Conservation (phyloP, 2,329 filamentous ascomycete genomes). For the Lachnellula hyalina region DNA sequence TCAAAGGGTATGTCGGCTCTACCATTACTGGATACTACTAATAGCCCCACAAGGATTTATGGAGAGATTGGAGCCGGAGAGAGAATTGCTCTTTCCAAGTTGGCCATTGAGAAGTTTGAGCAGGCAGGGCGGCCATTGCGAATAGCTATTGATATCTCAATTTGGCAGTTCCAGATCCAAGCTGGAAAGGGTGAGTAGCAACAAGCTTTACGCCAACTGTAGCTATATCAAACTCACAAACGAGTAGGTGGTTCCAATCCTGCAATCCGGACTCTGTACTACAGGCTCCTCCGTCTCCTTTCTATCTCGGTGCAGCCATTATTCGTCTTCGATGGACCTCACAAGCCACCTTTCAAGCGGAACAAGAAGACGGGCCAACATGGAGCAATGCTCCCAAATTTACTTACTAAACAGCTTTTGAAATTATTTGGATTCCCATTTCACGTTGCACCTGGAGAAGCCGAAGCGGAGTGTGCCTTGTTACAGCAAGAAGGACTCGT, state of each 20-base stretch:
- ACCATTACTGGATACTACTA: slow-evolving; percentile 7
- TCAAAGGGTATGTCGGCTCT: slow-evolving; percentile 49
- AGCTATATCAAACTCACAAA: slow-evolving; percentile 6
- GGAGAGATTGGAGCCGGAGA: slow-evolving; percentile 79
- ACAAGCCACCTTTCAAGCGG: slow-evolving; percentile 83
- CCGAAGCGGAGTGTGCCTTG: slow-evolving; percentile 90
- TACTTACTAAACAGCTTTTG: slow-evolving; percentile 77
- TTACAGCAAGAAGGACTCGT: slow-evolving; percentile 78
- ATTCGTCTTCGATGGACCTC: slow-evolving; percentile 84
- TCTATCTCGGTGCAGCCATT: slow-evolving; percentile 75
- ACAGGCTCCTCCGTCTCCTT: slow-evolving; percentile 74
- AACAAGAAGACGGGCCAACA: slow-evolving; percentile 66
- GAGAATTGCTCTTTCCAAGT: slow-evolving; percentile 73
- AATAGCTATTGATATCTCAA: slow-evolving; percentile 88
- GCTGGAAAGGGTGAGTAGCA: slow-evolving; percentile 59
- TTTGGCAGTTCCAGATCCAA: slow-evolving; percentile 95
- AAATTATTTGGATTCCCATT: slow-evolving; percentile 77
- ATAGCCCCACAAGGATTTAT: slow-evolving; percentile 63
- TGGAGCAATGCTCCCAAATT: slow-evolving; percentile 62
- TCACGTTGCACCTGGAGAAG: slow-evolving; percentile 88
- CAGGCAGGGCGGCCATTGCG: slow-evolving; percentile 67
- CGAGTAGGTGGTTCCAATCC: slow-evolving; percentile 73
- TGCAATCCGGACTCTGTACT: slow-evolving; percentile 86
- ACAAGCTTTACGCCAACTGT: neutral
- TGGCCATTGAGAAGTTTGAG: slow-evolving; percentile 74